Evolutionary conservation across 495 filamentous ascomycete species (phyloP).

Genomic region (Neurospora discreta): DNA sequence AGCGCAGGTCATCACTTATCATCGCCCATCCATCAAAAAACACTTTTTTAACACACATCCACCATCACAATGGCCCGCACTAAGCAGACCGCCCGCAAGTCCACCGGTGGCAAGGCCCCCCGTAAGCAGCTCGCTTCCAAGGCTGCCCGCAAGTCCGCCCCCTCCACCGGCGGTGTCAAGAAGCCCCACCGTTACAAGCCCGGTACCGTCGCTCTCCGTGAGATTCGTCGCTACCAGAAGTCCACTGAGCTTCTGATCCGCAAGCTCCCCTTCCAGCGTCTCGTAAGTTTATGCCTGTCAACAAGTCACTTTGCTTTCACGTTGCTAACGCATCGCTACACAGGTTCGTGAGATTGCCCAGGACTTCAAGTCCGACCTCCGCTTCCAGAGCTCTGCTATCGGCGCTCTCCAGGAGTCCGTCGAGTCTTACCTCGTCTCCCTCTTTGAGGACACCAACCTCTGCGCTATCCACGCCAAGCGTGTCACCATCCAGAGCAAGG

Average conservation of each 20-base stretch:
- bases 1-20: conserved; percentile 26
- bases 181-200: conserved; percentile 99
- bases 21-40: conserved; percentile 23
- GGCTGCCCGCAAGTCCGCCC: conserved; percentile 44
- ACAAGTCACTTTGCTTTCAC: conserved; percentile 1
- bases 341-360: conserved; percentile 96
- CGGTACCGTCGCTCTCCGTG: conserved; percentile 99
- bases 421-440: conserved; percentile 99
- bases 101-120: conserved; percentile 98
- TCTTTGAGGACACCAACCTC: conserved; percentile 99
- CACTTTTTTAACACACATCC: conserved; percentile 36
- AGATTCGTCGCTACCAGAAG: conserved; percentile 99
- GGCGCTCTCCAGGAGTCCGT: conserved; percentile 99
- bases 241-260: conserved; percentile 99
- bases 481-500: conserved; percentile 90
- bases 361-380: conserved; percentile 99
- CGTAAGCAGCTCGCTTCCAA: conserved; percentile 82
- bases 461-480: conserved; percentile 99
- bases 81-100: conserved; percentile 99
- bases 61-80: conserved; percentile 85
- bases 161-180: conserved; percentile 76
- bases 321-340: conserved; percentile 21
- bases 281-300: conserved; percentile 42
- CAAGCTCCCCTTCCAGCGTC: conserved; percentile 99
- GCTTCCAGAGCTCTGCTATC: conserved; percentile 99